Evolutionary conservation across 345 rosid species (phyloP), one percentile per base, ranked within the genome.

Genomic region (Heritiera littoralis): DNA sequence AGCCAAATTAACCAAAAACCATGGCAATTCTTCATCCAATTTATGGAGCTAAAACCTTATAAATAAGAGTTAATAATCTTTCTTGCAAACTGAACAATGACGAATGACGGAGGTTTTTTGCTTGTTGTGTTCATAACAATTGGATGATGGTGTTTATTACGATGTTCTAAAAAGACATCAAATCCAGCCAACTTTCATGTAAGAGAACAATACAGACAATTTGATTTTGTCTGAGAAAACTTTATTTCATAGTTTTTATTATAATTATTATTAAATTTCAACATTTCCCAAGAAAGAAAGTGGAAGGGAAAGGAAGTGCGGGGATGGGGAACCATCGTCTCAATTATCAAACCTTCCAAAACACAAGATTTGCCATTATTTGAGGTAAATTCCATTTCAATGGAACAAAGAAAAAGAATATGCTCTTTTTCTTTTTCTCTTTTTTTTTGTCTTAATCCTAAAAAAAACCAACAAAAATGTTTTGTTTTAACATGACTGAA

Each of bases 301-400:
- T 5, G 11, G 30, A 9, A 14, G 45, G 56, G 20, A 15, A 54
- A 72, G 14, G 3, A 54, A 54, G 32, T 72, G 64, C 7, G 45
- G 17, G 38, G 38, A 40, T 56, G 66, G 23, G 51, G 9, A 35
- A 32, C 72, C 28, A 76, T 64, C 49, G 28, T 18, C 9, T 77
- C 63, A 64, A 45, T 54, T 54, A 15, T 9, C 77, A 41, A 45
- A 60, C 1, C n/a, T 35, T 72, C 60, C 60, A 71, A 71, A 68
- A 15, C 9, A 71, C 45, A 32, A 61, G 23, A 18, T 9, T 52
- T 72, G 40, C 55, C 77, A 74, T 41, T 20, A 41, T 59, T 72
- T 35, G 64, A 54, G 48, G 59, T 40, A 46, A 76, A 32, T 30
- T 28, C 71, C 60, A 28, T 54, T 64, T 5, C 32, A 17, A 10